Evolutionary conservation across 1,284 basidiomycete genomes (phyloP).

Genomic region (Anthracocystis setariae): DNA sequence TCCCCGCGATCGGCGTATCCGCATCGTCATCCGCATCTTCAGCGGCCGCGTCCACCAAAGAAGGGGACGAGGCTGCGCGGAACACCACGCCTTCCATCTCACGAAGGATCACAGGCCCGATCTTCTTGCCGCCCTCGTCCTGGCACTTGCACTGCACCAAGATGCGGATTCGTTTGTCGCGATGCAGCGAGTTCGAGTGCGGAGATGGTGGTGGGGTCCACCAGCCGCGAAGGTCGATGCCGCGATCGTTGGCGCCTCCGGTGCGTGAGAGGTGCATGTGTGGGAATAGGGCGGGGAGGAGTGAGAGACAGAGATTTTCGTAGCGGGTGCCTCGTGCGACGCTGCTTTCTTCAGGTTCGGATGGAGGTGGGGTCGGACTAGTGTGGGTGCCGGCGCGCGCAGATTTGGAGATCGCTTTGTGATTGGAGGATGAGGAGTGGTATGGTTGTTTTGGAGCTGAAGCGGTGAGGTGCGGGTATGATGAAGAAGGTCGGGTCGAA

Average conservation of each 20-base stretch:
- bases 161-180: conserved; percentile 73
- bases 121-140: conserved; percentile 78
- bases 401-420: neutral
- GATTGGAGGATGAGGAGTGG: neutral
- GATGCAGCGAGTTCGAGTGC: neutral
- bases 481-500: neutral
- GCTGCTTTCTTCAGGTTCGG: conserved; percentile 48
- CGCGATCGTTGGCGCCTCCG: conserved; percentile 84
- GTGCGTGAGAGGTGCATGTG: conserved; percentile 80
- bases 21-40: neutral
- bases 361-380: too few relatives aligned
- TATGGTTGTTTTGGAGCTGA: neutral
- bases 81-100: conserved; percentile 76
- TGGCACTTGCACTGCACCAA: conserved; percentile 82
- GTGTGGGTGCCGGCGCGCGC: neutral
- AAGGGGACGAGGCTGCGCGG: conserved; percentile 20
- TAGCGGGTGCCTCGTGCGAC: conserved; percentile 78
- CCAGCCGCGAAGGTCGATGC: conserved; percentile 88
- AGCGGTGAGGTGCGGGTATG: neutral
- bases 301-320: conserved; percentile 75
- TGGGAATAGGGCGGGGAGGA: conserved; percentile 74
- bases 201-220: conserved; percentile 86
- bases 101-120: conserved; percentile 80
- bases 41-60: neutral
- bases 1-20: conserved; percentile 9